Conservation (phyloP, 2,329 filamentous ascomycete genomes). For the Grosmannia clavigera region DNA sequence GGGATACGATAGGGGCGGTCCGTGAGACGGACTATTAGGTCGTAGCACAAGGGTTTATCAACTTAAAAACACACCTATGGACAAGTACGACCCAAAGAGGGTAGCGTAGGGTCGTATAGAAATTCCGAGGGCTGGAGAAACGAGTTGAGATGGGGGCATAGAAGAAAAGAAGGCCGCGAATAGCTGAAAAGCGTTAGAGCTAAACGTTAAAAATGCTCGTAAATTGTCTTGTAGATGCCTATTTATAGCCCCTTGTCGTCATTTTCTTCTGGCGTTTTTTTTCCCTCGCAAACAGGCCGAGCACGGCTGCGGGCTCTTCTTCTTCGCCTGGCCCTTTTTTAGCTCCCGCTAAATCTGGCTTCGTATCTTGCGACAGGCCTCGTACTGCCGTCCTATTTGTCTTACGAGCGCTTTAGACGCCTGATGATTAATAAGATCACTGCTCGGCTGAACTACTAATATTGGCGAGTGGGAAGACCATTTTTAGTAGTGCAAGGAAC, state of each 20-base stretch:
- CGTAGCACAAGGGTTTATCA: neutral
- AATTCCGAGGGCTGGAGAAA: neutral
- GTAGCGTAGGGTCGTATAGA: neutral
- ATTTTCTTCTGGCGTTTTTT: neutral
- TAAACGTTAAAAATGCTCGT: neutral
- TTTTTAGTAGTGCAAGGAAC: neutral
- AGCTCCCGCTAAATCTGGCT: neutral
- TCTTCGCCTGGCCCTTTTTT: conserved; percentile 12
- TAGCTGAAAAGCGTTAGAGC: neutral
- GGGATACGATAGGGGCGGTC: neutral
- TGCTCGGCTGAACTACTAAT: neutral
- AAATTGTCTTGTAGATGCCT: neutral
- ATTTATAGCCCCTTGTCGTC: neutral
- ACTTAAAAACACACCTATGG: neutral
- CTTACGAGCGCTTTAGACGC: neutral
- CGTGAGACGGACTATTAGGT: neutral
- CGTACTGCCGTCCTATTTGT: neutral
- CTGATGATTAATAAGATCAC: neutral
- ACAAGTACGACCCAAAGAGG: neutral
- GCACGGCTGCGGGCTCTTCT: neutral
- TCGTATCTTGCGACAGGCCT: neutral
- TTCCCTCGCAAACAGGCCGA: neutral
- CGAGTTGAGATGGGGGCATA: neutral
- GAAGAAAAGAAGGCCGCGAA: neutral
- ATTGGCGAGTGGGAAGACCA: neutral